Percentiles rank a stretch among this genome's conserved stretches.
These are phyloP conservation scores for Celoporthe dispersa DNA, from an alignment of 2,329 filamentous ascomycete genomes.

Conservation along the genomic window DNA sequence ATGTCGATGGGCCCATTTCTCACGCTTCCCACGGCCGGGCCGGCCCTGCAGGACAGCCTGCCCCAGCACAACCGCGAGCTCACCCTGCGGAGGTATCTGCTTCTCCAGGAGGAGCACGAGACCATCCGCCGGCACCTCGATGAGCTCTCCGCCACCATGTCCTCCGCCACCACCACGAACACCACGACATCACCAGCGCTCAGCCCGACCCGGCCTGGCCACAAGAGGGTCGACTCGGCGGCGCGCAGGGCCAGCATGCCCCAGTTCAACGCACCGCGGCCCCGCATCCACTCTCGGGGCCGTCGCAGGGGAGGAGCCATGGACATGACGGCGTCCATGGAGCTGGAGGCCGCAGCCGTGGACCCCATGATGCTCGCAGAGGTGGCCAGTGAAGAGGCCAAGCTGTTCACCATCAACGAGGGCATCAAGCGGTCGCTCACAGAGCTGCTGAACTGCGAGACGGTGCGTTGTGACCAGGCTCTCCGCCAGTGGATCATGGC, in stretches of 20 bases:
- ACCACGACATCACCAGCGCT: constrained; percentile 42
- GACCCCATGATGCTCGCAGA: constrained; percentile 54
- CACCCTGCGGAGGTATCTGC: constrained; percentile 58
- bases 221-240: constrained; percentile 28
- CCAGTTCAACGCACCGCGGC: constrained; percentile 30
- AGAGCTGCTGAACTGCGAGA: constrained; percentile 64
- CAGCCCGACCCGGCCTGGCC: constrained; percentile 23
- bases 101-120: constrained; percentile 59
- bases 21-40: background rate
- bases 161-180: constrained; percentile 42
- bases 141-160: constrained; percentile 48
- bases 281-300: constrained; percentile 33
- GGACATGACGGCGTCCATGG: constrained; percentile 28
- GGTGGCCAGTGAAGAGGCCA: constrained; percentile 57
- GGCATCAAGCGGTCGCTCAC: constrained; percentile 65
- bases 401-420: constrained; percentile 61
- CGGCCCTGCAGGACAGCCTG: constrained; percentile 22
- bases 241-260: constrained; percentile 29
- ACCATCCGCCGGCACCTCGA: constrained; percentile 56
- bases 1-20: constrained; percentile 19
- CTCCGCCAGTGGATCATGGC: constrained; percentile 64
- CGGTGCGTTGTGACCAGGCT: constrained; percentile 53
- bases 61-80: constrained; percentile 48
- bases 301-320: constrained; percentile 39
- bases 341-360: constrained; percentile 43